Base-by-base conservation (phyloP, 2,329 filamentous ascomycete genomes). In the Rhytidhysteron rufulum region DNA sequence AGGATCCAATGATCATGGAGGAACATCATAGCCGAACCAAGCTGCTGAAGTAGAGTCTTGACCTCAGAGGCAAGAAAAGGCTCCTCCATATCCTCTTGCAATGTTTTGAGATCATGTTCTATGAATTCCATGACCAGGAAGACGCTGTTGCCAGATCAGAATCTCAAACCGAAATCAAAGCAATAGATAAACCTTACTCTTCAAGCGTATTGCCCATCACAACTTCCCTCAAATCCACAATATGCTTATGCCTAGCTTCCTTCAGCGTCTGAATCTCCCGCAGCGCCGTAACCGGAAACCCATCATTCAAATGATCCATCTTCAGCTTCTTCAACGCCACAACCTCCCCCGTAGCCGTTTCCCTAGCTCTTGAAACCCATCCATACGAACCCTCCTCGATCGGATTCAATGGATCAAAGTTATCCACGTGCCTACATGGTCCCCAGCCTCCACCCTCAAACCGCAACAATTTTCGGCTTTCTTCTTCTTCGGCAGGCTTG, bases 381-480 rank as follows among this genome's bases (percentile, higher is more conserved):
- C 93, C 93, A 66, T 98, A 98, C 7, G 89, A 89, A 25, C 93
- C 93, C 70, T 98, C 93, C 66, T 97, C 93, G 56, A 98, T 98
- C 62, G 93, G 86, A 65, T 98, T 98, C 42, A 98, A 74, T 52
- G 87, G 86, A 57, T 96, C 87, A 68, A 90, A 98, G 58, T 88
- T 84, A 58, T 91, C 85, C 19, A 95, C 85, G 60, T 86, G 86
- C 44, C 86, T 77, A 58, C 85, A 86, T 3, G 79, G 74, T 42
- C 79, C 77, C 81, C 89, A 95, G 51, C 71, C 66, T 8, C 78
- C 77, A 13, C 24, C 13, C 8, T 85, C 77, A 58, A 94, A 90
- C 9, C 85, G 81, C 31, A 96, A 67, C 2, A 95, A 72, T 48
- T 76, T 80, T 2, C 78, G 66, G 25, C 72, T 68, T 53, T 25